phyloP scores from a whole-genome alignment of 2,329 filamentous ascomycete genomes.

The Pseudohalonectria lignicola region DNA sequence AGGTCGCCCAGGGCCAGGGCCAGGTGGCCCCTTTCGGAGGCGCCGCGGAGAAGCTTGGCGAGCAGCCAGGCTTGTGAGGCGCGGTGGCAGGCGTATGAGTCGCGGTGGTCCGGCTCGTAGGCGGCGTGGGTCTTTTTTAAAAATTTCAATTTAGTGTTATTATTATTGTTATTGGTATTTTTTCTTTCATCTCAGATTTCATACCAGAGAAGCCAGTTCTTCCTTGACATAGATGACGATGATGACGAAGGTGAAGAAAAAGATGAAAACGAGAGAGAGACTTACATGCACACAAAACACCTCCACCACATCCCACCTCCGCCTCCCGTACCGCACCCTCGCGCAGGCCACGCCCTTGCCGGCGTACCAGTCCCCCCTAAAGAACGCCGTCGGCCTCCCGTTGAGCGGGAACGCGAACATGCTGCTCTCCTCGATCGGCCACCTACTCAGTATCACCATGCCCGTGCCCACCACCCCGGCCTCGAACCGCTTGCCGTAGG shows the following conservation, averaged over 20 bases:
- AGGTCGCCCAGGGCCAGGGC: conserved; percentile 87
- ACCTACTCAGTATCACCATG: conserved; percentile 78
- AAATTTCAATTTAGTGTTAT: too few species aligned
- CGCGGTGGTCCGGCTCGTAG: conserved; percentile 61
- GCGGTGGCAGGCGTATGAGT: conserved; percentile 84
- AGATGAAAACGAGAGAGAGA: conserved; percentile 7
- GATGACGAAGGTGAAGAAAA: too few species aligned
- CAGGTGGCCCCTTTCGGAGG: conserved; percentile 69
- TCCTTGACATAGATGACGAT: too few species aligned
- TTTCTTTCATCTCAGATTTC: too few species aligned
- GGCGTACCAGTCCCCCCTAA: conserved; percentile 90
- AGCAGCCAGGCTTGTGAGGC: conserved; percentile 94
- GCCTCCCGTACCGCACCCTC: conserved; percentile 59
- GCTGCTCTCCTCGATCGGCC: conserved; percentile 81
- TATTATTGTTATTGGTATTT: too few species aligned
- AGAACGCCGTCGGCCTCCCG: conserved; percentile 87
- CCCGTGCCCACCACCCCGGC: conserved; percentile 84
- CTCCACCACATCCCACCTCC: conserved; percentile 58
- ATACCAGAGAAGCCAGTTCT: too few species aligned
- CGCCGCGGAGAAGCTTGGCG: conserved; percentile 74
- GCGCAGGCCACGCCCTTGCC: conserved; percentile 89
- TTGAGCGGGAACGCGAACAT: conserved; percentile 88
- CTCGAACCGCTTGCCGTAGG: conserved; percentile 87
- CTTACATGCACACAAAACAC: conserved; percentile 85
- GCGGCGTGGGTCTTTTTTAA: conserved; percentile 68